Evolutionary conservation across 2,329 filamentous ascomycete species (phyloP).

Genomic region (Penicillium griseofulvum): DNA sequence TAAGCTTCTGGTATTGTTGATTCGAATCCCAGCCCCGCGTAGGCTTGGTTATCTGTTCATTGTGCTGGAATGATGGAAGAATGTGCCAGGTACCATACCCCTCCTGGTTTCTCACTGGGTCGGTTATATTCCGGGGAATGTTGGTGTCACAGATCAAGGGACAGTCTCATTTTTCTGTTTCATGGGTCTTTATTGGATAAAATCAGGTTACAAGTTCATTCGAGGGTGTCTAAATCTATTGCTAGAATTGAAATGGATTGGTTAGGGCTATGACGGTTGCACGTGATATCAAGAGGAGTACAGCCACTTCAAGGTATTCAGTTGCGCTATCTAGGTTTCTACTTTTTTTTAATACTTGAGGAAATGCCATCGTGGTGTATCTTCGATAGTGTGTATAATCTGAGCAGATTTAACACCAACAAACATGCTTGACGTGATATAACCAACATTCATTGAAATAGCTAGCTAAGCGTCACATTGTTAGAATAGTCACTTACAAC

Average conservation of each 20-base stretch:
- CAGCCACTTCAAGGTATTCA: not conserved
- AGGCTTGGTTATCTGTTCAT: conserved; percentile 5
- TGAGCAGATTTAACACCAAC: too few species aligned
- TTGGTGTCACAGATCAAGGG: not conserved
- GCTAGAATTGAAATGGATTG: too few species aligned
- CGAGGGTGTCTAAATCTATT: not conserved
- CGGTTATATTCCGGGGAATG: conserved; percentile 22
- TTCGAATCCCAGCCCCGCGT: not conserved
- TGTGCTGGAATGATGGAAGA: conserved; percentile 19
- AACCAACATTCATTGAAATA: too few species aligned
- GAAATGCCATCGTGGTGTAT: too few species aligned
- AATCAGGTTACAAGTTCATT: not conserved
- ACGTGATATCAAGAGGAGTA: not conserved
- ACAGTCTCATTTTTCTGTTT: not conserved
- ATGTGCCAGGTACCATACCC: conserved; percentile 20
- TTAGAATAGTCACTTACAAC: too few species aligned
- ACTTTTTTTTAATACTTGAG: not conserved
- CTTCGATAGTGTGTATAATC: too few species aligned
- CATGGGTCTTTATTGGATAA: not conserved
- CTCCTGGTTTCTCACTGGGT: conserved; percentile 15
- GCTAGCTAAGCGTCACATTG: too few species aligned
- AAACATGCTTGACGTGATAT: too few species aligned
- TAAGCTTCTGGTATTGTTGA: conserved; percentile 16
- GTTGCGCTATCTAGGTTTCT: not conserved
- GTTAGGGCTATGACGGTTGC: not conserved